Percentiles rank a stretch among this genome's conserved stretches.
Conservation (phyloP, 257 asterid genomes). For the Lithospermum erythrorhizon region DNA sequence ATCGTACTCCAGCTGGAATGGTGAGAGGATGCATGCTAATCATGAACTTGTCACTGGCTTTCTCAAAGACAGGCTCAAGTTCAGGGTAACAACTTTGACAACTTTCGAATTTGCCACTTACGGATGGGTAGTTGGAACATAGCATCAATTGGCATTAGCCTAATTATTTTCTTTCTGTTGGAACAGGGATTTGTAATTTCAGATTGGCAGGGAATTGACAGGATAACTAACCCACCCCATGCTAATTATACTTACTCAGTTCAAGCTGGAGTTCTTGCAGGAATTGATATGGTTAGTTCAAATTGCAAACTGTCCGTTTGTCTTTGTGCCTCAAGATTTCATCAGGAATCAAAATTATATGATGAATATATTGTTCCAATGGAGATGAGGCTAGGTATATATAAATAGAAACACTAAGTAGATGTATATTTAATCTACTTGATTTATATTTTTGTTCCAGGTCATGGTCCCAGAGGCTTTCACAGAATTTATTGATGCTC, state of each 20-base stretch:
- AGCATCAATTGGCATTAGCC: not conserved
- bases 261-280: constrained; percentile 20
- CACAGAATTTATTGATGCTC: constrained; percentile 22
- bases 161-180: not conserved
- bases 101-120: not conserved
- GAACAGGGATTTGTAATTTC: constrained; percentile 21
- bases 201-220: constrained; percentile 20
- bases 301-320: not conserved
- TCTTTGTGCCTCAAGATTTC: no score
- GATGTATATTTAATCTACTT: not conserved
- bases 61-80: constrained; percentile 55
- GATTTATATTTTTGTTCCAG: constrained; percentile 7
- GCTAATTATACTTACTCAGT: constrained; percentile 22
- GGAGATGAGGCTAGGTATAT: no score
- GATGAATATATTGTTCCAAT: no score
- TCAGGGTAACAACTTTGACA: constrained; percentile 29
- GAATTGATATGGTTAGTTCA: constrained; percentile 21
- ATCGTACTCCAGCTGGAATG: constrained; percentile 68
- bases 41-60: constrained; percentile 45
- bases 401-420: not conserved
- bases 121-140: not conserved
- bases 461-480: constrained; percentile 33
- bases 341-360: no score
- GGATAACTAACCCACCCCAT: constrained; percentile 17
- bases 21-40: constrained; percentile 57